Base-by-base conservation (phyloP, 164 flowering plant genomes). In the Stephania yunnanensis region DNA sequence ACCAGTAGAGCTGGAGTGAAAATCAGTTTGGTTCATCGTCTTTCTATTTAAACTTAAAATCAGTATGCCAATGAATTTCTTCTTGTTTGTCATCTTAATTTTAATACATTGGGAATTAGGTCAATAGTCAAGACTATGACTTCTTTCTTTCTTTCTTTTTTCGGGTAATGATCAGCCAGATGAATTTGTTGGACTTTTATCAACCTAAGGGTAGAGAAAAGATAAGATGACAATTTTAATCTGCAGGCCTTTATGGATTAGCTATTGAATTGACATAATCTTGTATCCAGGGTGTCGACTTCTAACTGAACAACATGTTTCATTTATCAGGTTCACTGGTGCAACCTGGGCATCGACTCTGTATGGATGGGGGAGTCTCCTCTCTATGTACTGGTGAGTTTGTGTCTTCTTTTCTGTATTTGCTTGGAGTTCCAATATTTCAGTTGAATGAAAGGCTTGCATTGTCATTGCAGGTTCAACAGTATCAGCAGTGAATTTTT, bases 361-460 rank as follows among this genome's bases (percentile, higher is more conserved):
- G 45, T 86, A 90, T 78, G 98, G 98, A 74, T 92, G 93, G 89
- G 98, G 96, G 9, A 95, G 93, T 77, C 86, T 95, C 66, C 64
- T 86, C 29, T 88, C 93, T 85, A 69, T 93, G 86, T 92, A 88
- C 83, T 84, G 85, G 98, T 95, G 84, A 81, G 83, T 46, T 55
- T 6, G 44, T 45, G 50, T 17, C 8, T 11, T 25, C 36, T 66
- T 52, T 20, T 48, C 15, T 50, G 3, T 11, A 11, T 42, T 22
- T 71, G 11, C 55, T 50, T 10, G 55, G 13, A 6, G 10, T 36
- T 31, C 42, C 46, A 66, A 12, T 61, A 61, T 30, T 68, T 50
- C 25, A 19, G 17, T 69, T 30, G 72, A 46, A 69, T 36, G 52
- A 46, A 79, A 69, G 64, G 46, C 17, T 42, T 74, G 8, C 71